Evolutionary conservation across 148 eudicot species (phyloP), one percentile per base, ranked within the genome.

Genomic region (Heliosperma pusillum): DNA sequence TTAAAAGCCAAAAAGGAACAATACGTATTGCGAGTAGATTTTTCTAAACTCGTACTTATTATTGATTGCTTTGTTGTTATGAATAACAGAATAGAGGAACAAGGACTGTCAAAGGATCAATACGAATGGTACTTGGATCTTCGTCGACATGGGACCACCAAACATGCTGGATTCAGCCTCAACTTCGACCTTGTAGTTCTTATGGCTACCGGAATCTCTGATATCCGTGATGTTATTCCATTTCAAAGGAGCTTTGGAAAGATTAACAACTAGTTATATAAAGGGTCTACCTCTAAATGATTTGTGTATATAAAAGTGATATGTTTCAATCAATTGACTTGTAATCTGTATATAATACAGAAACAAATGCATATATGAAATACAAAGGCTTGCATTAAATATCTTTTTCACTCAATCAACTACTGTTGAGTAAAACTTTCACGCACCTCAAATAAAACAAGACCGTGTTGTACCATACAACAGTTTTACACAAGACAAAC

Each of bases 61-160:
- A 33, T 1, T 33, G 36, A 33, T 36, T 10, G 42, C 42, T 36
- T 5, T 36, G 9, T 33, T 50, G 60, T 16, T 50, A 21, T 52
- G 42, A 70, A 50, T 17, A 73, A 64, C 86, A 92, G 99, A 84
- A 87, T 92, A 55, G 71, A 80, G 66, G 99, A 92, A 57, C 59
- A 84, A 74, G 87, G 91, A 0, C 80, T 90, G 78, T 81, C 80
- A 59, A 85, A 78, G 24, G 79, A 90, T 81, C 88, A 89, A 42
- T 89, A 84, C 20, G 90, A 95, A 63, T 95, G 99, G 99, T 95
- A 92, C 74, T 61, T 90, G 74, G 97, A 92, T 82, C 97, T 95
- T 66, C 91, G 87, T 3, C 88, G 85, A 80, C 83, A 92, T 56
- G 97, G 97, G 3, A 84, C 89, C 2, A 91, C 80, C 63, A 87